Percentiles rank a stretch among this genome's conserved stretches.
Evolutionary conservation across 2,329 filamentous ascomycete species (phyloP).

Genomic region (Aspergillus caelatus): DNA sequence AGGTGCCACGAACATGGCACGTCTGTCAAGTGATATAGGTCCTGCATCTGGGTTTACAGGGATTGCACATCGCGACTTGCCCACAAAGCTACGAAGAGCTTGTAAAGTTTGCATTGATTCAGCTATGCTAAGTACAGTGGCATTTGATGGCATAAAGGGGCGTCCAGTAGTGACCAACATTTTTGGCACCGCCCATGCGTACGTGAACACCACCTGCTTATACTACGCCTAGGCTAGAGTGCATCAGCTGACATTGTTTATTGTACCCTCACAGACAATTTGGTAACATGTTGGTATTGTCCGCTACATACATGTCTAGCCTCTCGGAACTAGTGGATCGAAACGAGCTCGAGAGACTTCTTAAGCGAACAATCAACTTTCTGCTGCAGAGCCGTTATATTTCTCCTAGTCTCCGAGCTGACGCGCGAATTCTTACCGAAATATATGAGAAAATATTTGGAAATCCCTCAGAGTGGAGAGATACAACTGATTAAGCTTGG

Average conservation of each 20-base stretch:
- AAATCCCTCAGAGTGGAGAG: slow-evolving; percentile 14
- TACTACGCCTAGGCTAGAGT: background rate
- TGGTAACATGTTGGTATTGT: slow-evolving; percentile 89
- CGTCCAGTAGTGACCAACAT: slow-evolving; percentile 91
- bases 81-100: slow-evolving; percentile 55
- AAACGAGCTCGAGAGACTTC: slow-evolving; percentile 60
- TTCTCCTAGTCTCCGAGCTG: slow-evolving; percentile 72
- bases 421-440: slow-evolving; percentile 71
- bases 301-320: slow-evolving; percentile 73
- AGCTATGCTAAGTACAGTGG: slow-evolving; percentile 80
- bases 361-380: slow-evolving; percentile 75
- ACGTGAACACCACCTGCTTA: slow-evolving; percentile 48
- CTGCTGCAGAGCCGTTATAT: slow-evolving; percentile 70
- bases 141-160: slow-evolving; percentile 68
- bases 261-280: slow-evolving; percentile 71
- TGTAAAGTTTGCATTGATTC: slow-evolving; percentile 69
- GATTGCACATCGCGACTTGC: slow-evolving; percentile 28
- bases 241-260: background rate
- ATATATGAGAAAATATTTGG: slow-evolving; percentile 52
- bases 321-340: slow-evolving; percentile 62
- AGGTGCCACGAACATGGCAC: slow-evolving; percentile 33
- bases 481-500: background rate
- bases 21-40: slow-evolving; percentile 38
- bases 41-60: slow-evolving; percentile 24
- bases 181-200: slow-evolving; percentile 94